Evolutionary conservation across 2,329 filamentous ascomycete genomes (phyloP).

Genomic region (Colletotrichum abscissum): DNA sequence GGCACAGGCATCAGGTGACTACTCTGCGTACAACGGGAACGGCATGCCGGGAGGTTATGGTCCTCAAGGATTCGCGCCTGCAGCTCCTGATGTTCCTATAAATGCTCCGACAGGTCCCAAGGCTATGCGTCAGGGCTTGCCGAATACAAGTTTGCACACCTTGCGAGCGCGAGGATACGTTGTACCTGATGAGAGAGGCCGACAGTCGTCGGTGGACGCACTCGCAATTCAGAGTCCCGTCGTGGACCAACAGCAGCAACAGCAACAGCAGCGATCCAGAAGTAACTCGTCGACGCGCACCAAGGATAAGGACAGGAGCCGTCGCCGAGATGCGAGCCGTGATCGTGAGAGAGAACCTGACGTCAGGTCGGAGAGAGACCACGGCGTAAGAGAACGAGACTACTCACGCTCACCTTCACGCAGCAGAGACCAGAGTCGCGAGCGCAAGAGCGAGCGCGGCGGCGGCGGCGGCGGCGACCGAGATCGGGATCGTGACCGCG

Average conservation of each 20-base stretch:
- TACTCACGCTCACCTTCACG: slow-evolving; percentile 49
- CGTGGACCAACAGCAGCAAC: slow-evolving; percentile 46
- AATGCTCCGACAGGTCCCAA: slow-evolving; percentile 92
- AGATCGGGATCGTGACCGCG: slow-evolving; percentile 44
- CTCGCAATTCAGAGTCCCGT: slow-evolving; percentile 44
- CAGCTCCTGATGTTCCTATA: slow-evolving; percentile 60
- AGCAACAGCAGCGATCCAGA: slow-evolving; percentile 51
- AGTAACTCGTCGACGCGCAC: slow-evolving; percentile 59
- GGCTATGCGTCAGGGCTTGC: slow-evolving; percentile 90
- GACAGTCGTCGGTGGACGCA: slow-evolving; percentile 40
- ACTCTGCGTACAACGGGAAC: slow-evolving; percentile 44
- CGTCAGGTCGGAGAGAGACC: slow-evolving; percentile 37
- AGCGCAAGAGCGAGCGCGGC: slow-evolving; percentile 56
- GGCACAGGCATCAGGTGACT: slow-evolving; percentile 41
- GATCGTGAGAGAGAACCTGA: slow-evolving; percentile 46
- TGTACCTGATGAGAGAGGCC: slow-evolving; percentile 51
- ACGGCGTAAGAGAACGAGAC: slow-evolving; percentile 36
- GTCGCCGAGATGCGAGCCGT: slow-evolving; percentile 48
- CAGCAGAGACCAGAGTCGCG: slow-evolving; percentile 52
- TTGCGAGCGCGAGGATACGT: slow-evolving; percentile 65
- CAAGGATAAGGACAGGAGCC: slow-evolving; percentile 47
- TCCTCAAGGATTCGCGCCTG: slow-evolving; percentile 41
- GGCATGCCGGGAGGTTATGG: slow-evolving; percentile 38
- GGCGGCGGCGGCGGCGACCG: slow-evolving; percentile 38
- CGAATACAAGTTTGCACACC: slow-evolving; percentile 82